Evolutionary conservation across 2,329 filamentous ascomycete genomes (phyloP).

Genomic region (Cercospora sp.): DNA sequence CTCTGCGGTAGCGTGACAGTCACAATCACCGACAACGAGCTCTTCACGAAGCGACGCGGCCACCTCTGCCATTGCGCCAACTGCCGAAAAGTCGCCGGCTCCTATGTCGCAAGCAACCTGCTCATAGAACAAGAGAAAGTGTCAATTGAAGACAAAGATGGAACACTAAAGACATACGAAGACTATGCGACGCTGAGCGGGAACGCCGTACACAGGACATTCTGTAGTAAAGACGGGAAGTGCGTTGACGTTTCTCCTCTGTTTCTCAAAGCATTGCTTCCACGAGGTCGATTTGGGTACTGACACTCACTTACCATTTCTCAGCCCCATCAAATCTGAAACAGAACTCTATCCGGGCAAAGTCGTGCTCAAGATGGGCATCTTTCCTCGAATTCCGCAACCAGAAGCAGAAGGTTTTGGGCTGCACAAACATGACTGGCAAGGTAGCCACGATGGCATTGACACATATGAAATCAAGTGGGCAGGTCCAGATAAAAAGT

Average conservation of each 20-base stretch:
- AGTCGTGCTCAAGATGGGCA: constrained; percentile 53
- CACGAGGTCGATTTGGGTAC: not conserved
- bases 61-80: constrained; percentile 56
- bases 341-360: constrained; percentile 45
- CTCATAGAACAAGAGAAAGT: constrained; percentile 50
- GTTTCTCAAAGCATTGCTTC: not conserved
- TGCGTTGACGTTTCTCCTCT: constrained; percentile 37
- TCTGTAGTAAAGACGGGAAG: constrained; percentile 51
- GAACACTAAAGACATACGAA: constrained; percentile 48
- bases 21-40: constrained; percentile 50
- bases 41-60: constrained; percentile 49
- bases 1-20: constrained; percentile 53
- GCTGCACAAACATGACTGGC: constrained; percentile 48
- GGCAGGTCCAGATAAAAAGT: constrained; percentile 43
- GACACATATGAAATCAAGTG: constrained; percentile 45
- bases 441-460: constrained; percentile 43
- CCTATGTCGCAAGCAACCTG: constrained; percentile 45
- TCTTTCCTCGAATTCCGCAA: constrained; percentile 51
- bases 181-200: constrained; percentile 52
- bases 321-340: constrained; percentile 52
- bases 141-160: constrained; percentile 47
- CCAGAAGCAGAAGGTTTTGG: constrained; percentile 51
- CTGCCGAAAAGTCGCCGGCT: constrained; percentile 53
- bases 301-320: constrained; percentile 10
- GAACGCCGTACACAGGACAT: constrained; percentile 48